Evolutionary conservation across 208 protist species (phyloP), one percentile per base, ranked within the genome.

Genomic region (Novymonas esmeraldas): DNA sequence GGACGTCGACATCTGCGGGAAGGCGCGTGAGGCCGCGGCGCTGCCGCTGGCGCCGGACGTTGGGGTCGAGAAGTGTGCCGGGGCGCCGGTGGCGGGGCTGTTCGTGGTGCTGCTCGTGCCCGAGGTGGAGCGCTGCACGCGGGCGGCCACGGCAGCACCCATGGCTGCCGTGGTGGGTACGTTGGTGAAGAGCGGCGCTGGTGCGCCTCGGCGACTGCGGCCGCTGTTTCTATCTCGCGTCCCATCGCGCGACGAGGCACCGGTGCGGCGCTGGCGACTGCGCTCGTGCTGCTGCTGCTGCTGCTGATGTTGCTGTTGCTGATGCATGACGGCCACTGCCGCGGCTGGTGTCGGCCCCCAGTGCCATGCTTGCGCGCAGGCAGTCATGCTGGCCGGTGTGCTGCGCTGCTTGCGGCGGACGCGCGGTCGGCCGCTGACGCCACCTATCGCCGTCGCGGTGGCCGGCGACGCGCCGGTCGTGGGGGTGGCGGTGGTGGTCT

Each of bases 331-430:
- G 54, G 22, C 29, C 26, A 26, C 33, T 14, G 55, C 22, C 24
- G 38, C 31, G 7, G 41, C 22, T 10, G 29, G 9, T 20, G 45
- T 16, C 5, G 49, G 6, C n/a, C 60, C 61, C 68, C 68, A 74
- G 44, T 74, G 68, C 68, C 68, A 74, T 26, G 60, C 60, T 33
- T 74, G 68, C 33, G 68, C 59, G 11, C 60, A 57, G 18, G 60
- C 60, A 1, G 68, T 38, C 4, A 74, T 29, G 24, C 59, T 59
- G 0, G 44, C 52, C 1, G 60, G 64, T 18, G 46, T 66, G 51
- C 61, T 49, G 14, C 60, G 60, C 34, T 48, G 52, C 2, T 49
- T 63, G 24, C 36, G 50, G 22, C 62, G 49, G 22, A 26, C 26
- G n/a, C 31, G 60, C 20, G n/a, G 54, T 13, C 6, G 31, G 0